Conservation (phyloP, 2,329 filamentous ascomycete genomes). For the Colletotrichum limetticola region DNA sequence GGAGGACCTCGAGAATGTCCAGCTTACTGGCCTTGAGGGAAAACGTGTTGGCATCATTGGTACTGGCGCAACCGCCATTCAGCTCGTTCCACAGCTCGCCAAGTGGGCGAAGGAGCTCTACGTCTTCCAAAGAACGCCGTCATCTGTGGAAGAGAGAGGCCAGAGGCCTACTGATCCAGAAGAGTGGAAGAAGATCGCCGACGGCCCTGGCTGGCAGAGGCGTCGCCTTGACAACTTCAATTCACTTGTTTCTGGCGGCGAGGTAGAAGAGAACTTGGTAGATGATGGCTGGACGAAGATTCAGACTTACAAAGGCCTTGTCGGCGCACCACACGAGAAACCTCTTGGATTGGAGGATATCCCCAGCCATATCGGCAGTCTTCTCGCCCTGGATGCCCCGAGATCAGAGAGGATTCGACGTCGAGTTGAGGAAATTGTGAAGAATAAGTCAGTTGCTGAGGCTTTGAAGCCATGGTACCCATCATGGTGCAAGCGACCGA, state of each 20-base stretch:
- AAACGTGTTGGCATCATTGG: constrained; percentile 61
- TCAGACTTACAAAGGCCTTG: constrained; percentile 50
- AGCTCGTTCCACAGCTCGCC: constrained; percentile 56
- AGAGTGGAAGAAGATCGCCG: constrained; percentile 51
- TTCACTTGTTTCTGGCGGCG: constrained; percentile 44
- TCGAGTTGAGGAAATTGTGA: constrained; percentile 62
- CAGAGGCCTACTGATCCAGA: constrained; percentile 53
- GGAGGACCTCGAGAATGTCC: constrained; percentile 49
- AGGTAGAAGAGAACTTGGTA: constrained; percentile 54
- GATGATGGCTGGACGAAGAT: constrained; percentile 59
- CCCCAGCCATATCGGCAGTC: constrained; percentile 46
- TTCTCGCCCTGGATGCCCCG: constrained; percentile 53
- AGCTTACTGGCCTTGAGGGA: constrained; percentile 55
- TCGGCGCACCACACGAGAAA: constrained; percentile 41
- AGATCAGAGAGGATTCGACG: constrained; percentile 56
- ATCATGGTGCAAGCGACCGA: constrained; percentile 71
- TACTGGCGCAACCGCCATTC: constrained; percentile 60
- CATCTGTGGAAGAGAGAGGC: constrained; percentile 50
- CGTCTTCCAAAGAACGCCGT: constrained; percentile 68
- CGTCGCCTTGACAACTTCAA: constrained; percentile 58
- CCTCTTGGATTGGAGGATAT: constrained; percentile 36
- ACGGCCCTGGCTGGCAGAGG: constrained; percentile 59
- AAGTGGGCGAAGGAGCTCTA: constrained; percentile 60
- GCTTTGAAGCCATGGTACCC: constrained; percentile 70
- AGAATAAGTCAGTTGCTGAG: constrained; percentile 60